Evolutionary conservation across 2,329 filamentous ascomycete species (phyloP).

Genomic region (Colletotrichum truncatum): DNA sequence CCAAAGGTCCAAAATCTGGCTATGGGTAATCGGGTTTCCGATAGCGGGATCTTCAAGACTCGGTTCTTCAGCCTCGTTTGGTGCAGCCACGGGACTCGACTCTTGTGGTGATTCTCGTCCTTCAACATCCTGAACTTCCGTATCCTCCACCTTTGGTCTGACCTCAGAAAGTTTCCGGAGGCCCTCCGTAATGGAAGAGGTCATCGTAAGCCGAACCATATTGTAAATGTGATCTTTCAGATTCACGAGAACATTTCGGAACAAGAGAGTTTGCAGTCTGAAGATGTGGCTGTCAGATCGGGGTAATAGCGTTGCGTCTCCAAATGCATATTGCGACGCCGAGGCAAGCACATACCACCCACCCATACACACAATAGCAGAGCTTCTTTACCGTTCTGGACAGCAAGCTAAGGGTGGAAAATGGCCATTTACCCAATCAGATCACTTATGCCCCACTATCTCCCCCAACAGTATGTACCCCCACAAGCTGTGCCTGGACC

Average conservation of each 20-base stretch:
- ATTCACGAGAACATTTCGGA: background rate
- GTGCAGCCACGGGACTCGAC: background rate
- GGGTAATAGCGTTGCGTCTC: background rate
- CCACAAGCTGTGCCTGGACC: background rate
- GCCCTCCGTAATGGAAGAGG: slow-evolving; percentile 71
- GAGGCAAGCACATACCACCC: background rate
- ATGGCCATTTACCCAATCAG: slow-evolving; percentile 1
- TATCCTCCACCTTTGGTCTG: slow-evolving; percentile 24
- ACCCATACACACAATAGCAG: background rate
- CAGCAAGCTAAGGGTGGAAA: no score
- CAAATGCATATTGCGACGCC: slow-evolving; percentile 3
- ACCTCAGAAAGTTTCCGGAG: slow-evolving; percentile 50
- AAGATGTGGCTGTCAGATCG: background rate
- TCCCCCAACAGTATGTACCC: background rate
- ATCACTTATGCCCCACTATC: background rate
- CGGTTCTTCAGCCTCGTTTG: slow-evolving; percentile 49
- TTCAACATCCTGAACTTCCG: background rate
- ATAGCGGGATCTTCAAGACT: slow-evolving; percentile 57
- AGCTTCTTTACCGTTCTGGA: background rate
- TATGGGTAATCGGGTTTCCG: slow-evolving; percentile 77
- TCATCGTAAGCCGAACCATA: slow-evolving; percentile 86
- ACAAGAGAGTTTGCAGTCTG: no score
- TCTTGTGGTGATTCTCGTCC: background rate
- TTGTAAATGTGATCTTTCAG: slow-evolving; percentile 1
- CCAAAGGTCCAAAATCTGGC: slow-evolving; percentile 72